phyloP scores from a whole-genome alignment of 2,329 filamentous ascomycete genomes.

The Colletotrichum sp. region DNA sequence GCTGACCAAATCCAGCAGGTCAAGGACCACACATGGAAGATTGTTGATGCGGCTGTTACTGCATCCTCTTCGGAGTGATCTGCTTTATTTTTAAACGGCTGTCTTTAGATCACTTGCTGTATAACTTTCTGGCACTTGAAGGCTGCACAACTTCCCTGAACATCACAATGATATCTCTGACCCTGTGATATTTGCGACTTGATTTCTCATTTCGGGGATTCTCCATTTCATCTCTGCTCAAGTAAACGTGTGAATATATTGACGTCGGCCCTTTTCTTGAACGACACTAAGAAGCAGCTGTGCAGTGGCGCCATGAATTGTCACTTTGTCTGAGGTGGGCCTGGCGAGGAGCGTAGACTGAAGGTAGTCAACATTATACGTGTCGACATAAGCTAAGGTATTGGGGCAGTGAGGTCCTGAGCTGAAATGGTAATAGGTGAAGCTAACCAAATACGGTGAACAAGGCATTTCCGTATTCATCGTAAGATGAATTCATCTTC shows the following conservation, averaged over 20 bases:
- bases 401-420: not conserved
- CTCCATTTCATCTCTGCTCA: no score
- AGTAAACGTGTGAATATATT: no score
- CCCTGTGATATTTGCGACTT: not conserved
- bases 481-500: conserved; percentile 44
- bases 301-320: no score
- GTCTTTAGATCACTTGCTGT: not conserved
- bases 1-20: conserved; percentile 31
- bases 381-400: not conserved
- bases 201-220: not conserved
- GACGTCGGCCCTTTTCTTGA: no score
- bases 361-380: fast-evolving
- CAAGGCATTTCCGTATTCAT: conserved; percentile 31
- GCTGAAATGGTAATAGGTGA: not conserved
- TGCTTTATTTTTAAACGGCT: not conserved
- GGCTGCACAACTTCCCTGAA: not conserved
- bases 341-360: not conserved
- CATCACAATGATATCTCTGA: not conserved
- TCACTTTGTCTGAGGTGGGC: no score
- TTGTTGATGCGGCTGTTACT: conserved; percentile 24
- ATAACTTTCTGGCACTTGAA: not conserved
- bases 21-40: conserved; percentile 33
- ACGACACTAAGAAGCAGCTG: no score
- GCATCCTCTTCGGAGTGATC: not conserved
- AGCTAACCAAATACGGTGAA: conserved; percentile 25